phyloP scores from a whole-genome alignment of 345 rosid species.

The Ceriops zippeliana region DNA sequence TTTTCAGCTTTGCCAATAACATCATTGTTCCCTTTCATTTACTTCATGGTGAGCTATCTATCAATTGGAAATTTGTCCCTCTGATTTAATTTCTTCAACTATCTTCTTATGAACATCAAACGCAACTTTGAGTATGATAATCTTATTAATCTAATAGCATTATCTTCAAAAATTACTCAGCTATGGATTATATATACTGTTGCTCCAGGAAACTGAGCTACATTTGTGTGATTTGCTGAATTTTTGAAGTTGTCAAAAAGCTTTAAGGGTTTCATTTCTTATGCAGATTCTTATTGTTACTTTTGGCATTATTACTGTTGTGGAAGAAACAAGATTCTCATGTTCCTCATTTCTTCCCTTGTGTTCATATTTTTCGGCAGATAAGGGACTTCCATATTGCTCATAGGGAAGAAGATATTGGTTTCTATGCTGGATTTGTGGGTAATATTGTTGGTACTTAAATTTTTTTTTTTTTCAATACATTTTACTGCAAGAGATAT shows the following conservation, averaged over 20 bases:
- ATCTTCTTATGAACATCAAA: too few relatives aligned
- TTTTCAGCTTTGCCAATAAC: conserved; percentile 21
- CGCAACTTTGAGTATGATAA: too few relatives aligned
- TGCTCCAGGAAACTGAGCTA: too few relatives aligned
- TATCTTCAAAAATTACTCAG: too few relatives aligned
- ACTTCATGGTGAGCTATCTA: conserved; percentile 21
- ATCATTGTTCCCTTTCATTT: conserved; percentile 21
- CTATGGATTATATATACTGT: too few relatives aligned
- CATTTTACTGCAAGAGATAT: neutral
- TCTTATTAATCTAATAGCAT: too few relatives aligned
- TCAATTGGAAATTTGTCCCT: neutral
- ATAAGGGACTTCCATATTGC: conserved; percentile 22
- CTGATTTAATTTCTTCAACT: neutral
- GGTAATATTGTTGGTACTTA: conserved; percentile 4
- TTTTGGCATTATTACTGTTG: neutral
- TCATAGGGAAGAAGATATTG: conserved; percentile 25
- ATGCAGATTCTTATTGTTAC: too few relatives aligned
- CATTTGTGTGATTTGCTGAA: too few relatives aligned
- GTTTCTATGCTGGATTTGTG: conserved; percentile 26
- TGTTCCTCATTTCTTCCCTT: neutral
- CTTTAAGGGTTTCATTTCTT: too few relatives aligned
- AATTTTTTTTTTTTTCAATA: neutral
- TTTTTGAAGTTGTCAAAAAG: too few relatives aligned
- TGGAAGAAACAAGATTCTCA: neutral
- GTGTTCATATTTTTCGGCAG: neutral